Evolutionary conservation across 2,329 filamentous ascomycete genomes (phyloP).

Genomic region (Colletotrichum sidae): DNA sequence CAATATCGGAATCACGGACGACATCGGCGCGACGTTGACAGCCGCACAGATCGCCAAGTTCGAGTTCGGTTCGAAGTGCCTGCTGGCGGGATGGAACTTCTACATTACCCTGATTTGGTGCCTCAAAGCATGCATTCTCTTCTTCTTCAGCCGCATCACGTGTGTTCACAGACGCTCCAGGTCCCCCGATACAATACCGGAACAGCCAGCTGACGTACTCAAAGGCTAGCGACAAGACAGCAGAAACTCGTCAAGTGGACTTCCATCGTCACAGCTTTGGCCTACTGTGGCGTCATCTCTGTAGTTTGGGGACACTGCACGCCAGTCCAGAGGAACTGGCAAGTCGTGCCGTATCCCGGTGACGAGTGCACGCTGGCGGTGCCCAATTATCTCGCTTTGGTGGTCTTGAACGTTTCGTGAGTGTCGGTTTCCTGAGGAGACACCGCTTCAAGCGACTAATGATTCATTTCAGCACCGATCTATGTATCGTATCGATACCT

Average conservation of each 20-base stretch:
- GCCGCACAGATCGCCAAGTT: conserved; percentile 44
- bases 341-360: conserved; percentile 55
- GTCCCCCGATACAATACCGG: not conserved
- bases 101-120: conserved; percentile 56
- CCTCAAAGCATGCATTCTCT: conserved; percentile 57
- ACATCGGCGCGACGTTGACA: conserved; percentile 46
- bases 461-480: conserved; percentile 49
- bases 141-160: conserved; percentile 56
- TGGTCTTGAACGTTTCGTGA: conserved; percentile 50
- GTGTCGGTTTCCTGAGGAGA: conserved; percentile 21
- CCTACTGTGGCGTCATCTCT: conserved; percentile 48
- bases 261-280: conserved; percentile 43
- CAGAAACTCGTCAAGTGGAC: conserved; percentile 52
- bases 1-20: conserved; percentile 50
- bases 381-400: conserved; percentile 51
- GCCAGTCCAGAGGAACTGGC: conserved; percentile 53
- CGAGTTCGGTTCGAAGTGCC: conserved; percentile 49
- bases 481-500: conserved; percentile 52
- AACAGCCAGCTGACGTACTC: not conserved
- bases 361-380: conserved; percentile 49
- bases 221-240: conserved; percentile 50
- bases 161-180: conserved; percentile 39
- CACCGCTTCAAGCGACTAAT: not conserved
- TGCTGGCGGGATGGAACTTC: conserved; percentile 52
- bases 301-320: conserved; percentile 51